Evolutionary conservation across 768 basidiomycete genomes (phyloP).

Genomic region (Boletus coccyginus): DNA sequence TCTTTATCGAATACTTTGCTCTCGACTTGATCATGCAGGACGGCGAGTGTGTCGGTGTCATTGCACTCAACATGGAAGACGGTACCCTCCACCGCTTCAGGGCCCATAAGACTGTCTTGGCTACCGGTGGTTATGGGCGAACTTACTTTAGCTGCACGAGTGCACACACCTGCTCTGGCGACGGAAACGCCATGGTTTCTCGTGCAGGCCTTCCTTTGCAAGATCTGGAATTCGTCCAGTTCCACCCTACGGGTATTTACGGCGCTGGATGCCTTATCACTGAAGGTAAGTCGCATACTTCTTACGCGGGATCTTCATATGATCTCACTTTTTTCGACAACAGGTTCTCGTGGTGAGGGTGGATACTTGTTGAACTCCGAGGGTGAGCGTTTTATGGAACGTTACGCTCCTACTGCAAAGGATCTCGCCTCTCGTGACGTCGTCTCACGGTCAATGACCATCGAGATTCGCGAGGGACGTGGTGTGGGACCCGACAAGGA

Average conservation of each 20-base stretch:
- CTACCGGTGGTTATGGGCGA: slow-evolving; percentile 97
- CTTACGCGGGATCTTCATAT: not conserved
- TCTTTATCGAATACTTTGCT: slow-evolving; percentile 99
- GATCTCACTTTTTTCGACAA: not conserved
- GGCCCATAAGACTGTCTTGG: slow-evolving; percentile 96
- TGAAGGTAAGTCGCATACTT: slow-evolving; percentile 58
- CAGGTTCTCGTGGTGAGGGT: slow-evolving; percentile 98
- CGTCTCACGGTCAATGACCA: slow-evolving; percentile 98
- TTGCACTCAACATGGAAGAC: slow-evolving; percentile 99
- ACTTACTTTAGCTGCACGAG: slow-evolving; percentile 98
- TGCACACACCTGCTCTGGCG: slow-evolving; percentile 98
- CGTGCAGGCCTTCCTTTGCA: slow-evolving; percentile 96
- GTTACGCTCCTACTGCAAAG: slow-evolving; percentile 98
- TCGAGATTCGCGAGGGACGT: slow-evolving; percentile 98
- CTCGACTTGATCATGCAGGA: slow-evolving; percentile 98
- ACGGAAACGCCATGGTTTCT: slow-evolving; percentile 98
- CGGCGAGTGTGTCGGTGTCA: slow-evolving; percentile 98
- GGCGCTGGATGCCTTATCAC: slow-evolving; percentile 99
- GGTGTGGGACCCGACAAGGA: slow-evolving; percentile 99
- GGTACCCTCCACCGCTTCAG: slow-evolving; percentile 99
- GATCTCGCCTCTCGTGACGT: slow-evolving; percentile 99
- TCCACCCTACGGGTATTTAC: slow-evolving; percentile 99
- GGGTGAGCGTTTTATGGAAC: slow-evolving; percentile 99
- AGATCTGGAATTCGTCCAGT: slow-evolving; percentile 99
- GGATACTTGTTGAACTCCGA: slow-evolving; percentile 97